phyloP scores from a whole-genome alignment of 495 filamentous ascomycete species.

The Geoglossum glabrum region DNA sequence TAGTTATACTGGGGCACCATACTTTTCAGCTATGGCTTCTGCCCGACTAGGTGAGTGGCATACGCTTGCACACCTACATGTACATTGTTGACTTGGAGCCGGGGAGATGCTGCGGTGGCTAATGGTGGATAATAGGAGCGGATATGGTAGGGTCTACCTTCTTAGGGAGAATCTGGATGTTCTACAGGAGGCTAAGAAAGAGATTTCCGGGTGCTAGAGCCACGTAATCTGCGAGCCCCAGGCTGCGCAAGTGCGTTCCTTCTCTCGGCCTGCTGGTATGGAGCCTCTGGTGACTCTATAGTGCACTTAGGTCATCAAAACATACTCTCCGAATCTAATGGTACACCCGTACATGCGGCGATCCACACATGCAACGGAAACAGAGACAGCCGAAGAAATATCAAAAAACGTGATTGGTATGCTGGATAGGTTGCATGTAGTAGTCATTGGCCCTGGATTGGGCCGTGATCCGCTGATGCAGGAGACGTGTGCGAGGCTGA shows the following conservation, averaged over 20 bases:
- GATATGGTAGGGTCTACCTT: constrained; percentile 42
- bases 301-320: constrained; percentile 53
- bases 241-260: constrained; percentile 37
- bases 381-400: constrained; percentile 29
- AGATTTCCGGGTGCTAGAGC: constrained; percentile 31
- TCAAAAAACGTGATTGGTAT: constrained; percentile 56
- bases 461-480: constrained; percentile 82
- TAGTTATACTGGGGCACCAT: constrained; percentile 86
- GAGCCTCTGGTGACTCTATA: background rate
- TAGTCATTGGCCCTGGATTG: constrained; percentile 85
- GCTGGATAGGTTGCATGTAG: constrained; percentile 69
- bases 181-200: background rate
- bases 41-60: constrained; percentile 42
- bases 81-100: background rate
- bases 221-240: constrained; percentile 90
- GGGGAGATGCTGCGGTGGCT: background rate
- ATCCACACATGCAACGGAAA: constrained; percentile 24
- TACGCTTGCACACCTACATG: constrained; percentile 13
- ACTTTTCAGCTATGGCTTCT: constrained; percentile 94
- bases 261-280: background rate
- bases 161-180: background rate
- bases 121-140: constrained; percentile 27
- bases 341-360: constrained; percentile 92
- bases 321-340: constrained; percentile 96
- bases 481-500: constrained; percentile 59